These are phyloP conservation scores for Penicillium diatomitis DNA, from an alignment of 495 filamentous ascomycete genomes.

Conservation along the genomic window DNA sequence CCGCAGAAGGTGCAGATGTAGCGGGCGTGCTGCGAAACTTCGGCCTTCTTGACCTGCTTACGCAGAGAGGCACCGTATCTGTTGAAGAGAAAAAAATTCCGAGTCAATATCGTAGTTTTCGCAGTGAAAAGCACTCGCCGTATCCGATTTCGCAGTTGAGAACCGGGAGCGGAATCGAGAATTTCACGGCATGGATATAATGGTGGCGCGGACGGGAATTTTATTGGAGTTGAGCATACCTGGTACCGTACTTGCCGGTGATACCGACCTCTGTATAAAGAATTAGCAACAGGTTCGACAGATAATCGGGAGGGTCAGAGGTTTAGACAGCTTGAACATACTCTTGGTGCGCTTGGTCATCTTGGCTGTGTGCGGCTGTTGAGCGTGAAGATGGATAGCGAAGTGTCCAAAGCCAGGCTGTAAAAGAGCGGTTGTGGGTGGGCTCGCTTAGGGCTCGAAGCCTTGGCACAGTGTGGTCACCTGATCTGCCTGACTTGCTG, in stretches of 20 bases:
- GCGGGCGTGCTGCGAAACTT: constrained; percentile 91
- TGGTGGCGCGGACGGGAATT: constrained; percentile 4
- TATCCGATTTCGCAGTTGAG: constrained; percentile 4
- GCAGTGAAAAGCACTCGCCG: constrained; percentile 1
- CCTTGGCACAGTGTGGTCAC: constrained; percentile 22
- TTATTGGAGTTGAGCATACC: constrained; percentile 38
- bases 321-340: constrained; percentile 23
- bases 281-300: constrained; percentile 21
- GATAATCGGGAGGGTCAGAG: background rate
- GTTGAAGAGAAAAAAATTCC: constrained; percentile 4
- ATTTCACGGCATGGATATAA: constrained; percentile 12
- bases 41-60: constrained; percentile 99
- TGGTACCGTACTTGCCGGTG: constrained; percentile 62
- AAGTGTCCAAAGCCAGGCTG: constrained; percentile 34
- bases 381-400: constrained; percentile 37
- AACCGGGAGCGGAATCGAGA: background rate
- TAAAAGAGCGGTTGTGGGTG: constrained; percentile 36
- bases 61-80: constrained; percentile 99
- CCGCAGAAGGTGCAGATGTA: constrained; percentile 90
- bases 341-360: constrained; percentile 98
- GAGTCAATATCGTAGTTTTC: constrained; percentile 21
- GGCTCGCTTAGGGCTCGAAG: constrained; percentile 38
- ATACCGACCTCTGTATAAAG: constrained; percentile 66
- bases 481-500: background rate
- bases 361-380: constrained; percentile 44